Evolutionary conservation across 192 early-diverging fungal genomes (phyloP), one percentile per base, ranked within the genome.

Genomic region (Dispira simplex): DNA sequence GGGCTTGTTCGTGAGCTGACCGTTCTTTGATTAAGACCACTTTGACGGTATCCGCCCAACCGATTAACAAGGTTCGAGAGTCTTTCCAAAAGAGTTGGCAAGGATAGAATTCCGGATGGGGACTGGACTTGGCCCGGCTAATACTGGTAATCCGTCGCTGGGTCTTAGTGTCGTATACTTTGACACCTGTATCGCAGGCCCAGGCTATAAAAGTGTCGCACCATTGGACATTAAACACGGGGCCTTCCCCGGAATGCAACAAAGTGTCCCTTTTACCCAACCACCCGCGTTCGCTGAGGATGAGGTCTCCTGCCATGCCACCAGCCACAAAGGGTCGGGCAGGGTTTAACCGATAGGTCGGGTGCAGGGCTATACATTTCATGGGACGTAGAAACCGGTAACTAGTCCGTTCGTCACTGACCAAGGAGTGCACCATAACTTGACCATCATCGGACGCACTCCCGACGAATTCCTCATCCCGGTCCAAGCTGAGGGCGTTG

Each of bases 21-120:
- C 70, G 69, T 26, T 71, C 86, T 64, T 83, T 85, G 32, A 99
- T 79, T 2, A 77, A 73, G 16, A 88, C 88, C 12, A 96, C 78
- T 67, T 90, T 95, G 46, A 99, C 89, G 62, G 77, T 81, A 67
- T 97, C 87, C 10, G 90, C 97, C 97, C 97, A 99, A 0, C 92
- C 97, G 63, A 97, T 85, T 18, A 97, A 67, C 47, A 99, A 72
- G 8, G 85, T 84, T 16, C 66, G 76, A 28, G 85, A 81, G 46
- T 82, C 80, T 60, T 81, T 84, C 97, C 97, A 99, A 67, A 81
- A 82, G 54, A 99, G 66, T 47, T 90, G 83, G 63, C 90, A 92
- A 39, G 80, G 77, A 68, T 86, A 96, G 21, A 95, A 74, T 66
- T 99, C 95, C 1, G 84, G 70, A 16, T 87, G 73, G 3, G 93